Conservation (phyloP, 2,329 filamentous ascomycete species). For the Cladosporium sp. region DNA sequence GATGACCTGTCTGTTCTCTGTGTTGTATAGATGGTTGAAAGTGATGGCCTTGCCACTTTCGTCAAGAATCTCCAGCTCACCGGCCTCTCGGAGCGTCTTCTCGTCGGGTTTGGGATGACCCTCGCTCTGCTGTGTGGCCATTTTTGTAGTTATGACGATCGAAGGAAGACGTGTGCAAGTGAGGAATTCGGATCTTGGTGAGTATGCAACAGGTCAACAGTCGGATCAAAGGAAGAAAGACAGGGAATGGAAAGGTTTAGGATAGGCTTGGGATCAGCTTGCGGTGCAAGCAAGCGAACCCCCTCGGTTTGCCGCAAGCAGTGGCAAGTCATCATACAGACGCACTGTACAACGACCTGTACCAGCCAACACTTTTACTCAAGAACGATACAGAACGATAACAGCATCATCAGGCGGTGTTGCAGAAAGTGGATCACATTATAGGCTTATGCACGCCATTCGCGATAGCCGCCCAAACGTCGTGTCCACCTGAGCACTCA, state of each 20-base stretch:
- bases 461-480: conserved; percentile 17
- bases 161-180: background rate
- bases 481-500: background rate
- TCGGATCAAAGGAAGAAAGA: background rate
- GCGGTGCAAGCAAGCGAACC: background rate
- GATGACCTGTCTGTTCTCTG: conserved; percentile 34
- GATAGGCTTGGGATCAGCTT: background rate
- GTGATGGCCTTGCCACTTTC: conserved; percentile 31
- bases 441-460: conserved; percentile 11
- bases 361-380: background rate
- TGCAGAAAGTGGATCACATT: conserved; percentile 12
- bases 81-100: conserved; percentile 28
- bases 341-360: background rate
- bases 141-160: background rate
- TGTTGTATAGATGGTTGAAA: conserved; percentile 33
- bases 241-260: no score
- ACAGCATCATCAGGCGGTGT: background rate
- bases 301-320: background rate
- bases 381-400: background rate
- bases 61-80: conserved; percentile 31
- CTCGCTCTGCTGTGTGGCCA: conserved; percentile 13
- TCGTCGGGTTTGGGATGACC: conserved; percentile 14
- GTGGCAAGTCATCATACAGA: background rate
- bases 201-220: background rate
- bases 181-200: background rate